phyloP scores from a whole-genome alignment of 106 monocot genomes.

The Iris macrosiphon region DNA sequence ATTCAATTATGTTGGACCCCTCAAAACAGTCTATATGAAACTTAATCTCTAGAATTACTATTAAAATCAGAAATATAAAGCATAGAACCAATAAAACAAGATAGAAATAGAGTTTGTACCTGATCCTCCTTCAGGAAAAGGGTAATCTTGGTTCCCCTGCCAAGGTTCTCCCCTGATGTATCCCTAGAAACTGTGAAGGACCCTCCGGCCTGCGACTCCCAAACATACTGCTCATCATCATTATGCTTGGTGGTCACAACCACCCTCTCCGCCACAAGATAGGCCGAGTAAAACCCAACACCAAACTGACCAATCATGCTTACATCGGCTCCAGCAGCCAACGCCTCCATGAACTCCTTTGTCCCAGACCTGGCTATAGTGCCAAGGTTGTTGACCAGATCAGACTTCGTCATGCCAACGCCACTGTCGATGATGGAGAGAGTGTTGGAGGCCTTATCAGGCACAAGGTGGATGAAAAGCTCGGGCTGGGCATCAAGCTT shows the following conservation, averaged over 20 bases:
- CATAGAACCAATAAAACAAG: too few species aligned
- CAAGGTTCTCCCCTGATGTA: constrained; percentile 58
- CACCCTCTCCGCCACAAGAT: constrained; percentile 62
- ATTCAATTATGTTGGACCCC: too few species aligned
- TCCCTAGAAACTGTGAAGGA: constrained; percentile 66
- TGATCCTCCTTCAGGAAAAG: constrained; percentile 74
- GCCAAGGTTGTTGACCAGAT: constrained; percentile 70
- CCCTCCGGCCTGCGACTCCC: constrained; percentile 73
- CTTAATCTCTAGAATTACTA: too few species aligned
- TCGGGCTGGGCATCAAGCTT: constrained; percentile 70
- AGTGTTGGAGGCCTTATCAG: constrained; percentile 59
- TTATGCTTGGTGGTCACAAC: constrained; percentile 65
- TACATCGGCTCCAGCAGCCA: constrained; percentile 68
- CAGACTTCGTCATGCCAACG: constrained; percentile 66
- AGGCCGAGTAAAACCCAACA: constrained; percentile 64
- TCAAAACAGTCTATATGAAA: too few species aligned
- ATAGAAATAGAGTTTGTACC: too few species aligned
- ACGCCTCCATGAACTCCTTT: constrained; percentile 75
- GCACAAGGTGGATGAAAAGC: constrained; percentile 67
- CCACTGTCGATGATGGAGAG: constrained; percentile 57
- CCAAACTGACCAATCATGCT: constrained; percentile 82
- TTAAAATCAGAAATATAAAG: too few species aligned
- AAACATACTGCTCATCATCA: constrained; percentile 72
- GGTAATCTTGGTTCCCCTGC: constrained; percentile 65
- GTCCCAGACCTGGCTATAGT: constrained; percentile 74